phyloP scores from a whole-genome alignment of 495 filamentous ascomycete genomes.

The Tuber calosporum region DNA sequence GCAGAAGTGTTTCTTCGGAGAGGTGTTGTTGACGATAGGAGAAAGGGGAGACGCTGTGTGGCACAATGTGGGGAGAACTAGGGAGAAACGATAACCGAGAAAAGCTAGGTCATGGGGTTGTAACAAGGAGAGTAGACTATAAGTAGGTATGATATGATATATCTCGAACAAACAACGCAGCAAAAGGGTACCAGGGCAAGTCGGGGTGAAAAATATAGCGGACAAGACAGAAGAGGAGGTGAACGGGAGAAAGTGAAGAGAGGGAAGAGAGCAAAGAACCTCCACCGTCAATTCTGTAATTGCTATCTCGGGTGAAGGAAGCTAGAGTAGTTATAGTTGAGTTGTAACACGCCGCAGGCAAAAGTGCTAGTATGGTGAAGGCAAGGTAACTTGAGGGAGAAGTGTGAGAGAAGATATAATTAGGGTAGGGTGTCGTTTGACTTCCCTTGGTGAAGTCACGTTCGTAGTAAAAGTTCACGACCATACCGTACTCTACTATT shows the following conservation, averaged over 20 bases:
- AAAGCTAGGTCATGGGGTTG: background rate
- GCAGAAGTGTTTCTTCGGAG: background rate
- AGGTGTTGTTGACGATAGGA: background rate
- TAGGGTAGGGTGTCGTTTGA: background rate
- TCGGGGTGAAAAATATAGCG: background rate
- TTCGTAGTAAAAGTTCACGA: background rate
- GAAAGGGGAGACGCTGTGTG: slow-evolving; percentile 5
- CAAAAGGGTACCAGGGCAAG: background rate
- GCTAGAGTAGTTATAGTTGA: background rate
- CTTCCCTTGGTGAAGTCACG: background rate
- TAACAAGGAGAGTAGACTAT: background rate
- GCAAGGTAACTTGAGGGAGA: background rate
- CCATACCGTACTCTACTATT: background rate
- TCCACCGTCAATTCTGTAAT: background rate
- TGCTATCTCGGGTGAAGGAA: background rate
- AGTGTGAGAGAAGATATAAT: background rate
- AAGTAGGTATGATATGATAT: background rate
- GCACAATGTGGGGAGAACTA: background rate
- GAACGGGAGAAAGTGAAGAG: background rate
- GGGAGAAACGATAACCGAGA: background rate
- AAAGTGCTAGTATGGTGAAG: background rate
- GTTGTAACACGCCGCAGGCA: background rate
- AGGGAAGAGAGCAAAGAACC: background rate
- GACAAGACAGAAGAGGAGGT: background rate
- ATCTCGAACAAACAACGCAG: background rate